Percentiles rank a stretch among this genome's conserved stretches.
Evolutionary conservation across 768 basidiomycete species (phyloP).

Genomic region (Leccinum broughii): DNA sequence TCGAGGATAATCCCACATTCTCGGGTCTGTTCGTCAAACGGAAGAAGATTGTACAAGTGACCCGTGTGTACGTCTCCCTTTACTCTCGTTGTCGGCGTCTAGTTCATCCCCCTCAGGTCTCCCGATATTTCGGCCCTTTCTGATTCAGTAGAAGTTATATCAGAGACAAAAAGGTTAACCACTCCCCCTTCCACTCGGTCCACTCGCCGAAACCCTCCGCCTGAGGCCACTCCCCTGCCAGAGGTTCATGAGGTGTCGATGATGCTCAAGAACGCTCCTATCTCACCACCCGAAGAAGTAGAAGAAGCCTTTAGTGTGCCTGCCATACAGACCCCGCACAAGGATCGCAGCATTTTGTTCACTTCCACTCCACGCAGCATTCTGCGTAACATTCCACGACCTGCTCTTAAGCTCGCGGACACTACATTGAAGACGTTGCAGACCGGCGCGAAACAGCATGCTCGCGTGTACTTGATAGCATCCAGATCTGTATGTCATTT

Average conservation of each 20-base stretch:
- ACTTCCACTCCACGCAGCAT: conserved; percentile 32
- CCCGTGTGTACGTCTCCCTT: conserved; percentile 14
- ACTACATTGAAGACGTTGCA: conserved; percentile 25
- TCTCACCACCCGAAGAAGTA: conserved; percentile 38
- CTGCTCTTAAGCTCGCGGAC: conserved; percentile 23
- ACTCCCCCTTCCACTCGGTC: conserved; percentile 24
- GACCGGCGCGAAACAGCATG: conserved; percentile 19
- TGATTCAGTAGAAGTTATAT: conserved; percentile 13
- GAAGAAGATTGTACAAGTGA: conserved; percentile 34
- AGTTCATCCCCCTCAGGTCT: conserved; percentile 8
- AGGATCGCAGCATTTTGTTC: conserved; percentile 15
- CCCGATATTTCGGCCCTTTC: conserved; percentile 21
- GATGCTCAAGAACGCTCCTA: conserved; percentile 47
- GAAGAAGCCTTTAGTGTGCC: conserved; percentile 5
- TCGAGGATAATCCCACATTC: conserved; percentile 61
- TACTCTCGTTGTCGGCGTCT: not conserved
- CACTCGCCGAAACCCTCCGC: conserved; percentile 20
- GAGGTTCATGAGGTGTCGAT: conserved; percentile 53
- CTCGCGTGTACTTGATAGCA: conserved; percentile 20
- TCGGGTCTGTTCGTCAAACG: conserved; percentile 49
- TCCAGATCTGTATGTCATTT: conserved; percentile 30
- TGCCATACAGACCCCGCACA: conserved; percentile 16
- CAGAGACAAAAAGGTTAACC: conserved; percentile 16
- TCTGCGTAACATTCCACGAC: conserved; percentile 22
- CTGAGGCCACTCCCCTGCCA: conserved; percentile 49